These are phyloP conservation scores for Phytophthora colocasiae DNA, from an alignment of 352 stramenopile genomes.

Conservation along the genomic window DNA sequence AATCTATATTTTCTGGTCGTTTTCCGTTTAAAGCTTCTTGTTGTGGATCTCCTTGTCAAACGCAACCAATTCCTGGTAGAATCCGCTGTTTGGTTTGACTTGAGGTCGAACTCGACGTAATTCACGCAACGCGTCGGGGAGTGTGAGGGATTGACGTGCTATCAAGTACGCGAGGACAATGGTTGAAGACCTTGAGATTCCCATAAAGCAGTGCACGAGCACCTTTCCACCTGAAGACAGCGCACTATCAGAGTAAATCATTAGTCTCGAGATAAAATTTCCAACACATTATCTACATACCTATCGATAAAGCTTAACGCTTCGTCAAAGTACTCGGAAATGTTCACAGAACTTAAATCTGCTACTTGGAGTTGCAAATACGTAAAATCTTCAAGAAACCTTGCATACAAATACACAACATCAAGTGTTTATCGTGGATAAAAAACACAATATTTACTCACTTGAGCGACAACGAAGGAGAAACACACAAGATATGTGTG, in stretches of 20 bases:
- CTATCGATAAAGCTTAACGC: slow-evolving; percentile 69
- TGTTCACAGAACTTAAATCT: slow-evolving; percentile 47
- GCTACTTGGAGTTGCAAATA: slow-evolving; percentile 65
- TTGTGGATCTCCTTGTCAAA: slow-evolving; percentile 42
- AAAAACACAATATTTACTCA: slow-evolving; percentile 27
- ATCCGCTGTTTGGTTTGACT: slow-evolving; percentile 71
- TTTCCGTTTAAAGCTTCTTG: background rate
- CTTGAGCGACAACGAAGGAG: slow-evolving; percentile 46
- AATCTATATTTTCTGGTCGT: too few species aligned
- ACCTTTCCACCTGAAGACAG: slow-evolving; percentile 53
- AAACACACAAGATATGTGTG: slow-evolving; percentile 71
- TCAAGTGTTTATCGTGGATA: background rate
- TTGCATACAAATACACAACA: slow-evolving; percentile 8
- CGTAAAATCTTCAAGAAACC: slow-evolving; percentile 57
- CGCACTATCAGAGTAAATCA: slow-evolving; percentile 30
- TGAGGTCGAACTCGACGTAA: slow-evolving; percentile 60
- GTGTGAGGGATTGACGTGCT: slow-evolving; percentile 34
- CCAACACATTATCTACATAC: slow-evolving; percentile 20
- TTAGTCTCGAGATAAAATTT: background rate
- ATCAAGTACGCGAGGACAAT: slow-evolving; percentile 79
- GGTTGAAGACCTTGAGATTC: slow-evolving; percentile 69
- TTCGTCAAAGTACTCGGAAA: slow-evolving; percentile 53
- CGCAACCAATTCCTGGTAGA: slow-evolving; percentile 54
- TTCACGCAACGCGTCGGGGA: slow-evolving; percentile 49
- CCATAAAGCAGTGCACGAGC: slow-evolving; percentile 83